Evolutionary conservation across 371 early-diverging fungal genomes (phyloP).

Genomic region (Lichtheimia ramosa): DNA sequence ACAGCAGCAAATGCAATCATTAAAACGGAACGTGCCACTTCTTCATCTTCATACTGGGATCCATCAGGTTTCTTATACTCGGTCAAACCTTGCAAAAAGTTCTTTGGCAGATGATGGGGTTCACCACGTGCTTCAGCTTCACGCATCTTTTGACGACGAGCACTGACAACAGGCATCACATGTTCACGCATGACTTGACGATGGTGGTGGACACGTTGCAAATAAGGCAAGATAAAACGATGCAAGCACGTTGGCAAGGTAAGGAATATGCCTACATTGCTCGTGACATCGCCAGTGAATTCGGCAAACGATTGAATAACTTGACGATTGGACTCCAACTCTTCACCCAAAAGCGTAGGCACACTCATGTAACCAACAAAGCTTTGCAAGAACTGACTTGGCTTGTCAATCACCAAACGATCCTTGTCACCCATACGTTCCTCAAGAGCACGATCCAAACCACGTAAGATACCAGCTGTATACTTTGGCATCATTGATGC

Average conservation of each 20-base stretch:
- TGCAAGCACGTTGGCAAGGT: slow-evolving; percentile 23
- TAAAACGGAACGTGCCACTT: slow-evolving; percentile 24
- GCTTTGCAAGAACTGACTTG: slow-evolving; percentile 26
- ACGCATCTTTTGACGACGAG: slow-evolving; percentile 14
- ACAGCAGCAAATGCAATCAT: slow-evolving; percentile 42
- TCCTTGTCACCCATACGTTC: slow-evolving; percentile 12
- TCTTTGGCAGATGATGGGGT: slow-evolving; percentile 7
- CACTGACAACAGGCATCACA: slow-evolving; percentile 19
- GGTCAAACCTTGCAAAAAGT: slow-evolving; percentile 29
- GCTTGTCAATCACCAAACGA: slow-evolving; percentile 5
- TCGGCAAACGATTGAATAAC: slow-evolving; percentile 39
- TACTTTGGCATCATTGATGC: slow-evolving; percentile 13
- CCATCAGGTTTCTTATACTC: slow-evolving; percentile 26
- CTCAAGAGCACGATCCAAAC: slow-evolving; percentile 19
- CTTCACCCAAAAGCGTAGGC: slow-evolving; percentile 29
- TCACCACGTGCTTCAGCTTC: slow-evolving; percentile 7
- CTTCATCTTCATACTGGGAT: slow-evolving; percentile 13
- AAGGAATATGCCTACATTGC: slow-evolving; percentile 22
- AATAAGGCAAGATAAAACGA: slow-evolving; percentile 21
- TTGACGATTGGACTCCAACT: slow-evolving; percentile 19
- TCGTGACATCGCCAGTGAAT: slow-evolving; percentile 35
- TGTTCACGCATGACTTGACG: slow-evolving; percentile 26
- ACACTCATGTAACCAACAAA: slow-evolving; percentile 45
- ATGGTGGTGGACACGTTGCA: slow-evolving; percentile 26
- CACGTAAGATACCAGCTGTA: slow-evolving; percentile 22